Percentiles rank a stretch among this genome's conserved stretches.
Evolutionary conservation across 2,329 filamentous ascomycete genomes (phyloP).

Genomic region (Botrytis deweyae): DNA sequence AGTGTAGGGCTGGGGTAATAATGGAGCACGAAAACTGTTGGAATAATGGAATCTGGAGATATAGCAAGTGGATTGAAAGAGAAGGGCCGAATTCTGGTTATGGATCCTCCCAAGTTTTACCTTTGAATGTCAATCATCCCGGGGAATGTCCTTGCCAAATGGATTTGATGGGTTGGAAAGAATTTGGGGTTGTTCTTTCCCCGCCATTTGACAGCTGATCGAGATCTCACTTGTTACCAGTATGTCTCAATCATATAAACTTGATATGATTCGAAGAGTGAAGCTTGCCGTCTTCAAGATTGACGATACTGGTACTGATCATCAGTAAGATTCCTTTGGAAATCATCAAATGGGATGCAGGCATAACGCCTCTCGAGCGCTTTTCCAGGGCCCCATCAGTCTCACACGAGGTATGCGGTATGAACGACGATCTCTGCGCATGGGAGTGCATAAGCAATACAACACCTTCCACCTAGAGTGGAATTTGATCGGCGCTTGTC

Average conservation of each 20-base stretch:
- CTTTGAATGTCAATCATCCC: background rate
- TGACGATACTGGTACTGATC: background rate
- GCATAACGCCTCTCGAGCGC: background rate
- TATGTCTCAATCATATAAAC: background rate
- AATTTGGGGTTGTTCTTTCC: constrained; percentile 5
- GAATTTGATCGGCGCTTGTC: constrained; percentile 12
- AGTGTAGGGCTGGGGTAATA: background rate
- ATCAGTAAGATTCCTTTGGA: background rate
- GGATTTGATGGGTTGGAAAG: background rate
- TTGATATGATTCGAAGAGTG: constrained; percentile 1
- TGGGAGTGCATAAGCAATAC: background rate
- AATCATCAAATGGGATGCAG: background rate
- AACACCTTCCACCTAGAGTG: background rate
- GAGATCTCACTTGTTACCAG: background rate
- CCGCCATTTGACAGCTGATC: background rate
- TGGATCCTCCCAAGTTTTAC: constrained; percentile 1
- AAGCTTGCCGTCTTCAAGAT: background rate
- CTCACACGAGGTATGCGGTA: background rate
- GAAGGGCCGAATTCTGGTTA: constrained; percentile 17
- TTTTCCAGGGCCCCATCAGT: background rate
- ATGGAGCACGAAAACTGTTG: constrained; percentile 13
- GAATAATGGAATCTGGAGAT: constrained; percentile 11
- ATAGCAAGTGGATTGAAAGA: constrained; percentile 2
- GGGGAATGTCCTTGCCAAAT: constrained; percentile 8
- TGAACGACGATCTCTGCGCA: constrained; percentile 3